These are phyloP conservation scores for Geranium rotundifolium DNA, from an alignment of 345 rosid species.

Conservation along the genomic window DNA sequence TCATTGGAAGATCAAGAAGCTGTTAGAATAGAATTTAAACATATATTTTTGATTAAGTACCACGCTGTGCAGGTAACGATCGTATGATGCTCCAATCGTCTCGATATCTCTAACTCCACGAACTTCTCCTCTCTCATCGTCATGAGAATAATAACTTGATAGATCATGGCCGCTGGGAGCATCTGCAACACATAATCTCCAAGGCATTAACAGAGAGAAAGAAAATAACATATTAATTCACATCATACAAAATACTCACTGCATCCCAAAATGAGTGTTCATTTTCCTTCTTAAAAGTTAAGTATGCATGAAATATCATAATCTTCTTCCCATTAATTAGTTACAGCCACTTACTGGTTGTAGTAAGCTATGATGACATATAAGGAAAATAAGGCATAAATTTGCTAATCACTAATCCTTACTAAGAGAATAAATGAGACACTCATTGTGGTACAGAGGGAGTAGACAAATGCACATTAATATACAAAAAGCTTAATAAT, in stretches of 20 bases:
- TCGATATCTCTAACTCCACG: conserved; percentile 40
- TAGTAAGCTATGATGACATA: too few relatives aligned
- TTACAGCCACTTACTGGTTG: too few relatives aligned
- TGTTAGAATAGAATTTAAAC: background rate
- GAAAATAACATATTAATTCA: background rate
- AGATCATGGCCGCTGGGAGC: conserved; percentile 31
- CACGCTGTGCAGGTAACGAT: conserved; percentile 39
- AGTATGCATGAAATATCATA: too few relatives aligned
- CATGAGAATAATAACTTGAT: conserved; percentile 30
- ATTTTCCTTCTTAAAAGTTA: too few relatives aligned
- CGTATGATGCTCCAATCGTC: conserved; percentile 50
- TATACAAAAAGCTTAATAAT: background rate
- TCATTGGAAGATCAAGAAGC: background rate
- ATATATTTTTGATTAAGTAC: conserved; percentile 20
- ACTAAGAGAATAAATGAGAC: too few relatives aligned
- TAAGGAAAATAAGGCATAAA: too few relatives aligned
- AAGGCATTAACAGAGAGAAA: background rate
- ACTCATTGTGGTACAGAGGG: background rate
- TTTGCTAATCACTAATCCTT: too few relatives aligned
- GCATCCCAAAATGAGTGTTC: too few relatives aligned
- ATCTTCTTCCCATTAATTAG: too few relatives aligned
- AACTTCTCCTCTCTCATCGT: conserved; percentile 36
- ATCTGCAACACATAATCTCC: conserved; percentile 20
- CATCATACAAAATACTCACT: too few relatives aligned
- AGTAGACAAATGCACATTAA: background rate